Evolutionary conservation across 2,329 filamentous ascomycete species (phyloP).

Genomic region (Dactylonectria estremocensis): DNA sequence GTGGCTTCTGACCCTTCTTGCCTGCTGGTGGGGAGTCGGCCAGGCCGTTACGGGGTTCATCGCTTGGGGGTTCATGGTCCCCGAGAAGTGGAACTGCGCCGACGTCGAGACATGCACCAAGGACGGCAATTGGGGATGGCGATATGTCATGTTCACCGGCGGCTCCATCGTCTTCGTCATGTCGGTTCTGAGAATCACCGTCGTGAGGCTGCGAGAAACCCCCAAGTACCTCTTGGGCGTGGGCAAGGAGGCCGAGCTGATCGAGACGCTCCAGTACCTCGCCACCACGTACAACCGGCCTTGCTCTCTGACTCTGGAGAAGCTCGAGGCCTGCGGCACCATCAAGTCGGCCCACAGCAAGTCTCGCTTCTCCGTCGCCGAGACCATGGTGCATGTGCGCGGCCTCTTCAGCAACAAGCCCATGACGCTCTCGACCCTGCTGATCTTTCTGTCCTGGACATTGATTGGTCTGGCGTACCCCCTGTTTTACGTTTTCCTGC

Average conservation of each 20-base stretch:
- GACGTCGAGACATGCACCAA: constrained; percentile 62
- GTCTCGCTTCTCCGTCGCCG: constrained; percentile 50
- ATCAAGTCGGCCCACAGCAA: constrained; percentile 56
- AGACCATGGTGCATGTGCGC: constrained; percentile 67
- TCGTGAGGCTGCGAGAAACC: constrained; percentile 64
- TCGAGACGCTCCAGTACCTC: constrained; percentile 64
- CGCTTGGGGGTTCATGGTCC: constrained; percentile 64
- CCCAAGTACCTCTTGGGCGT: constrained; percentile 64
- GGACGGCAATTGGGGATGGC: constrained; percentile 65
- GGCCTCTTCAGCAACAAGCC: constrained; percentile 76
- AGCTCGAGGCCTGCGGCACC: constrained; percentile 63
- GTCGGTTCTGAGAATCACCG: constrained; percentile 61
- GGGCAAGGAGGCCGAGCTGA: constrained; percentile 64
- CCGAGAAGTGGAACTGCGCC: constrained; percentile 61
- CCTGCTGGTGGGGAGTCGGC: constrained; percentile 67
- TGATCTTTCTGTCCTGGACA: constrained; percentile 80
- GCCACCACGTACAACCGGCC: constrained; percentile 62
- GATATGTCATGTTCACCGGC: constrained; percentile 63
- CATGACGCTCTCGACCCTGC: constrained; percentile 72
- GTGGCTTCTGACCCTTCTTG: constrained; percentile 63
- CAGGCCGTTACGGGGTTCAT: constrained; percentile 64
- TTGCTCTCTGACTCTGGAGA: constrained; percentile 60
- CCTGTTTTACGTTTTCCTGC: constrained; percentile 82
- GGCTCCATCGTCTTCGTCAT: constrained; percentile 62
- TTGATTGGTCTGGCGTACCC: constrained; percentile 82